Evolutionary conservation across 441 rosid genomes (phyloP), one percentile per base, ranked within the genome.

Genomic region (Pelargonium citronellum): DNA sequence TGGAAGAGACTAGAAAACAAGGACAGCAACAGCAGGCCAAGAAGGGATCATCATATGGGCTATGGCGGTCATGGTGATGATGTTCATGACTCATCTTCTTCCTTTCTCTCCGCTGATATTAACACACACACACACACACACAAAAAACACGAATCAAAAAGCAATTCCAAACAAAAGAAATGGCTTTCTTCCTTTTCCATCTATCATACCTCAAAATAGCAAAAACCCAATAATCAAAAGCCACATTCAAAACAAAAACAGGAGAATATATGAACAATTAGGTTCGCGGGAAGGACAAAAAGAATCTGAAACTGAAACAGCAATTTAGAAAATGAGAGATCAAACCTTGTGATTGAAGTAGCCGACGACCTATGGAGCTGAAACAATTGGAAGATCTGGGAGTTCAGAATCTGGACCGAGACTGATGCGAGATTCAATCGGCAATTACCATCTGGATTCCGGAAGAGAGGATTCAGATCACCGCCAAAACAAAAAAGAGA

Each of bases 21-120:
- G 87, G 87, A 66, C 82, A 81, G 74, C 83, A 83, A 49, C 83
- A 78, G 22, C 83, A 76, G 10, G 71, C 74, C 79, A 80, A 44
- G 15, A 83, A 69, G 0, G 86, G 84, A 79, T 83, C 86, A 20
- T 83, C 86, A n/a, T 77, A 79, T 15, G 86, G 81, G 70, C 84
- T 79, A 1, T 73, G 85, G 60, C 73, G 82, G 4, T 79, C 78
- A 0, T 73, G 72, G 11, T 72, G 70, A 30, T 68, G 46, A 47
- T 66, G 67, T 3, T 30, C 37, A 7, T 71, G 70, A 17, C 73
- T 70, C 80, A 78, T 78, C 5, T 41, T 66, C 58, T 67, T 63
- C 30, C 19, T 12, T 72, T 24, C 37, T 30, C 2, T 30, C 37
- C 37, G 5, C 37, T 30, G 37, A 30, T 30, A 30, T 4, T 0